Evolutionary conservation across 805 yeast genomes (phyloP).

Genomic region (Saccharomycopsis schoenii): DNA sequence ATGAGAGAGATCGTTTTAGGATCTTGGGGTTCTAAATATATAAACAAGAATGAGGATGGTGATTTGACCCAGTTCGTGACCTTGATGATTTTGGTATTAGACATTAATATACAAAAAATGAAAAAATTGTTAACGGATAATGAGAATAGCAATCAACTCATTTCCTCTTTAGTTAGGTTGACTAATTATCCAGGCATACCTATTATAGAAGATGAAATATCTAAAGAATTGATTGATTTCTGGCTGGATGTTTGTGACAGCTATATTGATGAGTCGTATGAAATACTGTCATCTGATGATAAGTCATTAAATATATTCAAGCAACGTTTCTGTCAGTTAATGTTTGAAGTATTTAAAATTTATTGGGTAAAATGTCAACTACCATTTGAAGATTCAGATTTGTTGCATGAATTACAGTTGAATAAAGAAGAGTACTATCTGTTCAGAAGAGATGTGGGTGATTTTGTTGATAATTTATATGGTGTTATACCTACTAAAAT

Average conservation of each 20-base stretch:
- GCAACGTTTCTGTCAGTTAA: conserved; percentile 27
- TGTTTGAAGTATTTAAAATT: conserved; percentile 41
- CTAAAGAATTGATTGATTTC: conserved; percentile 47
- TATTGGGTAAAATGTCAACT: conserved; percentile 63
- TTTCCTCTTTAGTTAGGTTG: conserved; percentile 40
- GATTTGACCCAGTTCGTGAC: background rate
- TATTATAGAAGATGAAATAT: conserved; percentile 46
- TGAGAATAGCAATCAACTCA: conserved; percentile 27
- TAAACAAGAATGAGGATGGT: background rate
- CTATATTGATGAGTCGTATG: conserved; percentile 40
- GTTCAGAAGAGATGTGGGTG: conserved; percentile 68
- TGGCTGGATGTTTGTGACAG: conserved; percentile 62
- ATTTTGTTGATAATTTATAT: conserved; percentile 63
- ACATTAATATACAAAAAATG: conserved; percentile 33
- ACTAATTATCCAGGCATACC: conserved; percentile 52
- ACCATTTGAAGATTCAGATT: conserved; percentile 4
- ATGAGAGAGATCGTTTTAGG: background rate
- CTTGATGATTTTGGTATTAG: conserved; percentile 22
- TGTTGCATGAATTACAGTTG: conserved; percentile 24
- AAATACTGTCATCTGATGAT: conserved; percentile 25
- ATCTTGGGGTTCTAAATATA: background rate
- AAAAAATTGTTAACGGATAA: conserved; percentile 31
- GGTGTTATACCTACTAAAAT: conserved; percentile 50
- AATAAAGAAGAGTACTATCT: conserved; percentile 47
- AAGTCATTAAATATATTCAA: conserved; percentile 24